A percentile compares a stretch with the other conserved stretches of the same genome.
Evolutionary conservation across 2,329 filamentous ascomycete species (phyloP).

Genomic region (Nigrospora osmanthi): DNA sequence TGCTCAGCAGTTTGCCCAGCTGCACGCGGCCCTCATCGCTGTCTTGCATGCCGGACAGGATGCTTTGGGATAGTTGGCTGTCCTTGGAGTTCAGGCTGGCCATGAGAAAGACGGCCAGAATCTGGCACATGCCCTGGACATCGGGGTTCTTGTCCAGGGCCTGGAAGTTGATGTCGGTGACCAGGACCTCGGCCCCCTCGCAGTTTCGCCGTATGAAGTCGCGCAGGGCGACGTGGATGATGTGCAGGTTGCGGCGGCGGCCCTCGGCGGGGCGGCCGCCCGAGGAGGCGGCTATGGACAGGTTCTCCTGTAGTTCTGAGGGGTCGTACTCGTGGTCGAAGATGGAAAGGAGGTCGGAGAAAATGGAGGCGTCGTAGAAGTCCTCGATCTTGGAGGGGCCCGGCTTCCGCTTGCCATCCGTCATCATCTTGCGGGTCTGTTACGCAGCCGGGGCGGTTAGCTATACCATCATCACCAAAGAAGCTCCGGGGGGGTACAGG

Average conservation of each 20-base stretch:
- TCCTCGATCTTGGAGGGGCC: slow-evolving; percentile 40
- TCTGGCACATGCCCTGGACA: slow-evolving; percentile 45
- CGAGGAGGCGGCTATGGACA: slow-evolving; percentile 26
- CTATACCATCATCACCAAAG: neutral
- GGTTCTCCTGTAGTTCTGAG: slow-evolving; percentile 39
- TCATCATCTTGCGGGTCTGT: slow-evolving; percentile 20
- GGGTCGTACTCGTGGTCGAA: slow-evolving; percentile 50
- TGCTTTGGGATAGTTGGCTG: slow-evolving; percentile 41
- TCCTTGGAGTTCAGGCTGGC: slow-evolving; percentile 52
- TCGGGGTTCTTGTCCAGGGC: slow-evolving; percentile 50
- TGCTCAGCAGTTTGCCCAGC: slow-evolving; percentile 1
- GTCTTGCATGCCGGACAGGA: slow-evolving; percentile 32
- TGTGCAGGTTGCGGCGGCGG: slow-evolving; percentile 38
- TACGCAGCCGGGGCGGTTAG: neutral
- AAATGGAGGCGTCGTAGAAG: slow-evolving; percentile 43
- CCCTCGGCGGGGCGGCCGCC: slow-evolving; percentile 37
- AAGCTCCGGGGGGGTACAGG: slow-evolving; percentile 27
- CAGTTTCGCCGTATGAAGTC: slow-evolving; percentile 48
- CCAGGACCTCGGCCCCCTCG: slow-evolving; percentile 41
- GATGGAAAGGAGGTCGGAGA: slow-evolving; percentile 49
- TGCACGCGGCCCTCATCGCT: slow-evolving; percentile 28
- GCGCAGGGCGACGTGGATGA: slow-evolving; percentile 45
- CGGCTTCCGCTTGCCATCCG: slow-evolving; percentile 11
- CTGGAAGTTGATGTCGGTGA: slow-evolving; percentile 48
- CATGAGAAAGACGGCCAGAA: slow-evolving; percentile 57